phyloP scores from a whole-genome alignment of 1,284 basidiomycete species.

The Exobasidium cylindrosporum region DNA sequence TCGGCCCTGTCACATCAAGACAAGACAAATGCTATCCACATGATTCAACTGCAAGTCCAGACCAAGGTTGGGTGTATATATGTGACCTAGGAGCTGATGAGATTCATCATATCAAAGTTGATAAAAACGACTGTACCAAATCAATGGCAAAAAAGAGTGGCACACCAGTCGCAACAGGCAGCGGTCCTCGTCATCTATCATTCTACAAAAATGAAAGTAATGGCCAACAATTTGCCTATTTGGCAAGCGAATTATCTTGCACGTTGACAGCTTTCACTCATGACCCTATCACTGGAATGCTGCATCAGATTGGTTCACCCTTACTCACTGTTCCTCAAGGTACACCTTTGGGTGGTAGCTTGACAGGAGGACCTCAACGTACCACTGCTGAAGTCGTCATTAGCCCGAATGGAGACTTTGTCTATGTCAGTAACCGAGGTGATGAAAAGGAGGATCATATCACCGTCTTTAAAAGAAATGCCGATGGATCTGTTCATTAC shows the following conservation, averaged over 20 bases:
- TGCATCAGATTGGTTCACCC: conserved; percentile 20
- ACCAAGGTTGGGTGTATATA: conserved; percentile 34
- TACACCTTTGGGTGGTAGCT: conserved; percentile 24
- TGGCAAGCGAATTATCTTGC: conserved; percentile 35
- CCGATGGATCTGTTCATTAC: conserved; percentile 23
- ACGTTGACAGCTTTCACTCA: conserved; percentile 28
- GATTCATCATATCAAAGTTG: conserved; percentile 25
- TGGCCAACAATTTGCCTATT: conserved; percentile 23
- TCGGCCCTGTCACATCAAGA: conserved; percentile 34
- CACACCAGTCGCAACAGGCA: conserved; percentile 5
- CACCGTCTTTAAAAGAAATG: conserved; percentile 22
- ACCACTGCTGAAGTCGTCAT: conserved; percentile 43
- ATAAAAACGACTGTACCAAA: background rate
- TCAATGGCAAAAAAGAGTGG: background rate
- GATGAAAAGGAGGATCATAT: conserved; percentile 38
- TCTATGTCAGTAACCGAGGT: conserved; percentile 37
- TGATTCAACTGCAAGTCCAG: conserved; percentile 28
- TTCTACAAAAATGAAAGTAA: conserved; percentile 6
- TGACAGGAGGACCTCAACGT: conserved; percentile 16
- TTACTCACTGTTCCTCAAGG: conserved; percentile 31
- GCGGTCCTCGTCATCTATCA: conserved; percentile 7
- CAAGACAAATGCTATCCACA: conserved; percentile 45
- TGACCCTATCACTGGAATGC: conserved; percentile 19
- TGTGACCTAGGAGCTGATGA: conserved; percentile 41
- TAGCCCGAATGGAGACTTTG: conserved; percentile 26